A percentile compares a stretch with the other conserved stretches of the same genome.
Evolutionary conservation across 345 rosid species (phyloP).

Genomic region (Theobroma cacao): DNA sequence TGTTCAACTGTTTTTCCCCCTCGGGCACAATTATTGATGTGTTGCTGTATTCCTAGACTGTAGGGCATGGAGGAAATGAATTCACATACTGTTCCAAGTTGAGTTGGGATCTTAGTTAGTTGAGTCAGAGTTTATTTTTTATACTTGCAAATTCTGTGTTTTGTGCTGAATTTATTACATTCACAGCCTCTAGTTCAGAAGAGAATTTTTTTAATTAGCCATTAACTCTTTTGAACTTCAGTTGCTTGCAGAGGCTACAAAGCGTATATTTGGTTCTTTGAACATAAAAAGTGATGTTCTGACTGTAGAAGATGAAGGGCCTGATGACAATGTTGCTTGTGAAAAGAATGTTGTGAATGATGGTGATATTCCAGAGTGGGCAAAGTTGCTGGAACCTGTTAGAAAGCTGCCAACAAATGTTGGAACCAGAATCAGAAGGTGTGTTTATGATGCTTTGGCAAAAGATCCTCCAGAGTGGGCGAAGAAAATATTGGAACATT

Average conservation of each 20-base stretch:
- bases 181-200: not conserved
- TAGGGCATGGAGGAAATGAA: not conserved
- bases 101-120: too few relatives aligned
- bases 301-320: conserved; percentile 63
- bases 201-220: conserved; percentile 6
- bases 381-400: conserved; percentile 75
- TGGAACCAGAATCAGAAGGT: conserved; percentile 93
- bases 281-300: conserved; percentile 53
- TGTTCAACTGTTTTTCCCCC: not conserved
- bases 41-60: not conserved
- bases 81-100: not conserved
- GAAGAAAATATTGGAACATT: conserved; percentile 71
- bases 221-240: conserved; percentile 44
- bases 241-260: conserved; percentile 97
- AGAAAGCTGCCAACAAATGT: conserved; percentile 97
- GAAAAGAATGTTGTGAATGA: conserved; percentile 48
- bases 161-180: not conserved
- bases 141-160: not conserved
- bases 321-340: conserved; percentile 44
- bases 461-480: conserved; percentile 97
- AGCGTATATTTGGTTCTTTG: conserved; percentile 64
- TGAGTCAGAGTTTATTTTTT: too few relatives aligned
- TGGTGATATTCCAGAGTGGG: conserved; percentile 82
- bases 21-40: not conserved
- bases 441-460: conserved; percentile 78